Conservation (phyloP, 2,329 filamentous ascomycete genomes). For the Xenoacremonium recifei region DNA sequence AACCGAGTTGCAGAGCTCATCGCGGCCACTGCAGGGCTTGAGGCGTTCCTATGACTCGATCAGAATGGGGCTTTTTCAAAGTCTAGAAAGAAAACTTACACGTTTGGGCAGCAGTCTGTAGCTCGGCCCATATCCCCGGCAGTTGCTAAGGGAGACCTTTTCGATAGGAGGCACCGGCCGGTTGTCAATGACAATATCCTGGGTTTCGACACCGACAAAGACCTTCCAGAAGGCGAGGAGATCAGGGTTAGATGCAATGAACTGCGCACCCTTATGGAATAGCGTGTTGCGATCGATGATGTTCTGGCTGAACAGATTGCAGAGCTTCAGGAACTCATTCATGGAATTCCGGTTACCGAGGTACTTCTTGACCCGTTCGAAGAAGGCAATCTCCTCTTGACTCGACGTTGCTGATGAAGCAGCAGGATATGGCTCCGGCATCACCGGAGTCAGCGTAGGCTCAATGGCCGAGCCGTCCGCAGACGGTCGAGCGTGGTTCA, state of each 20-base stretch:
- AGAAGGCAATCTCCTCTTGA: slow-evolving; percentile 86
- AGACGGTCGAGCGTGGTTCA: slow-evolving; percentile 64
- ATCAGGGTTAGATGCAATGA: slow-evolving; percentile 85
- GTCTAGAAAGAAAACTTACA: no score
- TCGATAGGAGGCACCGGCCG: slow-evolving; percentile 72
- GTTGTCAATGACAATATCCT: slow-evolving; percentile 78
- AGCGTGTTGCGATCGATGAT: slow-evolving; percentile 84
- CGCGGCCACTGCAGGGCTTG: slow-evolving; percentile 88
- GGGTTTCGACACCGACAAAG: slow-evolving; percentile 75
- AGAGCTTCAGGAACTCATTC: slow-evolving; percentile 95
- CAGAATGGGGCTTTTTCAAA: no score
- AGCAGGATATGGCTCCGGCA: slow-evolving; percentile 84
- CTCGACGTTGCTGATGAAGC: slow-evolving; percentile 70
- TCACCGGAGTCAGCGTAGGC: slow-evolving; percentile 81
- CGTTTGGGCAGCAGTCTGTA: slow-evolving; percentile 89
- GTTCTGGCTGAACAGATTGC: slow-evolving; percentile 92
- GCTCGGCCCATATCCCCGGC: slow-evolving; percentile 90
- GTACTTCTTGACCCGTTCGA: slow-evolving; percentile 94
- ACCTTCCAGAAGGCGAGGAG: slow-evolving; percentile 85
- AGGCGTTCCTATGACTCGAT: slow-evolving; percentile 63
- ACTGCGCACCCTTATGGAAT: slow-evolving; percentile 77
- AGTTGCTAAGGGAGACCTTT: slow-evolving; percentile 91
- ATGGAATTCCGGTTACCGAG: slow-evolving; percentile 90
- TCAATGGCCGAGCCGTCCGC: slow-evolving; percentile 66
- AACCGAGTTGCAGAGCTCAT: slow-evolving; percentile 90